Evolutionary conservation across 1,139 yeast genomes (phyloP).

Genomic region (Yamadazyma blattariae): DNA sequence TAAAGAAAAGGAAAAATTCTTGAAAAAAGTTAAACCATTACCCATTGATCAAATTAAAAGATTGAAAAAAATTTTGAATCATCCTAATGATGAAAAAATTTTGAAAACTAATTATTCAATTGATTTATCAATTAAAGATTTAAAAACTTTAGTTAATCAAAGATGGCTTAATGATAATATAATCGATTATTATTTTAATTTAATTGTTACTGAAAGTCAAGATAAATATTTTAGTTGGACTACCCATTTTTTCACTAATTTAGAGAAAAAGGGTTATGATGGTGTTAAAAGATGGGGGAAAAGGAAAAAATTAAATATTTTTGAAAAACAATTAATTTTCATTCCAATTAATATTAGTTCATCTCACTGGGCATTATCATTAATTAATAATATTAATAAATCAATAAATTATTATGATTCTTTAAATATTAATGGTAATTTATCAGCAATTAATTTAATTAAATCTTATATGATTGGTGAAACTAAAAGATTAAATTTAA

Average conservation of each 20-base stretch:
- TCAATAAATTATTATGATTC: conserved; percentile 79
- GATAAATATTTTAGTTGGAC: conserved; percentile 72
- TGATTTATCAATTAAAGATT: conserved; percentile 64
- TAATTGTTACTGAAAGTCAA: conserved; percentile 44
- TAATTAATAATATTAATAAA: conserved; percentile 59
- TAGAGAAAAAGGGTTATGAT: conserved; percentile 67
- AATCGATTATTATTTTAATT: conserved; percentile 75
- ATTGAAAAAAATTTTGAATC: conserved; percentile 13
- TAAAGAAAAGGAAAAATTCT: conserved; percentile 15
- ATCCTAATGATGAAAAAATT: conserved; percentile 4
- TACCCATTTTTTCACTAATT: conserved; percentile 79
- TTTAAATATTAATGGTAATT: conserved; percentile 53
- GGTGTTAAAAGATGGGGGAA: conserved; percentile 92
- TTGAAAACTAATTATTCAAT: conserved; percentile 38
- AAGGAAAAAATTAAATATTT: conserved; percentile 69
- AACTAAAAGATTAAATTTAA: conserved; percentile 39
- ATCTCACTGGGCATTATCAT: conserved; percentile 92
- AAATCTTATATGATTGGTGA: conserved; percentile 61
- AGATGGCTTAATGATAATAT: conserved; percentile 90
- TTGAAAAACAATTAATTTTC: conserved; percentile 60
- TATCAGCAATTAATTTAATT: conserved; percentile 38
- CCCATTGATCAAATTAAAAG: conserved; percentile 16
- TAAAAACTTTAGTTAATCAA: conserved; percentile 66
- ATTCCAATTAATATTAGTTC: conserved; percentile 82
- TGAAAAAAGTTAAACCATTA: conserved; percentile 15